Percentiles rank a stretch among this genome's conserved stretches.
Conservation (phyloP, 176 grass and related monocot species). For the bread wheat (Triticum aestivum) region IWGSC_CS_RefSeq_v2.1 NC_057808.1:541824377-541824876, state of each 20-base stretch:
- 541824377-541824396: background rate
- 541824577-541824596: conserved; percentile 56
- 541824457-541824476: background rate
- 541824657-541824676: conserved; percentile 55
- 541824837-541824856: conserved; percentile 98
- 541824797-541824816: conserved; percentile 96
- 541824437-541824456: background rate
- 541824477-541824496: conserved; percentile 86
- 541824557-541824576: conserved; percentile 37
- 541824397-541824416: background rate
- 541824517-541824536: conserved; percentile 99
- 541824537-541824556: conserved; percentile 89
- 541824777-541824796: conserved; percentile 84
- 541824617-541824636: conserved; percentile 20
- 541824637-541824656: conserved; percentile 33
- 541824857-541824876: conserved; percentile 88
- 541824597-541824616: conserved; percentile 14
- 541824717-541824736: conserved; percentile 29
- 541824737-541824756: background rate
- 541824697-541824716: conserved; percentile 98
- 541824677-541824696: conserved; percentile 96
- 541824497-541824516: conserved; percentile 91
- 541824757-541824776: background rate
- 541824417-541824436: background rate
- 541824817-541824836: conserved; percentile 94